Evolutionary conservation across 306 rosid genomes (phyloP), one percentile per base, ranked within the genome.

Genomic region (Geum urbanum): DNA sequence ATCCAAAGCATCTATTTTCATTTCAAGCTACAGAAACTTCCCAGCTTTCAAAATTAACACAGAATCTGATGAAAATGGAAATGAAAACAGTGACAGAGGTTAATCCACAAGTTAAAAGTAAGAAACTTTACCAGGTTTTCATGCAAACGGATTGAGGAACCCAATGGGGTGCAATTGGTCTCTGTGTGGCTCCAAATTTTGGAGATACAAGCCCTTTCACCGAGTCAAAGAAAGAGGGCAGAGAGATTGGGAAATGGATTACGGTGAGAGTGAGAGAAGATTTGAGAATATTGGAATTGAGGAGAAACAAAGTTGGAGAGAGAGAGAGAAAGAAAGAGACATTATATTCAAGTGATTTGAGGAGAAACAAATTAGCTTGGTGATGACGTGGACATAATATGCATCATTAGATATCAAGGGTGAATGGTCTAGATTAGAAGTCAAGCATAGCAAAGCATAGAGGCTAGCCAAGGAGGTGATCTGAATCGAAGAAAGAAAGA

Each of bases 191-290:
- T 84, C 75, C 68, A 86, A 32, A 32, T 78, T 75, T 81, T 61
- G 79, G 78, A 71, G 70, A 78, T 63, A 79, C 47, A 74, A 72
- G 35, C 74, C 74, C n/a, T n/a, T 70, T 69, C 52, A 35, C 67
- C 76, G 63, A 80, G 96, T 90, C 92, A 87, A 90, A 60, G 20
- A 41, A 41, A 87, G 85, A 91, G 85, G 83, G 95, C 84, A 82
- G 37, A 82, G 37, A 82, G 86, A 78, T 84, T 61, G 88, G 81
- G 65, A 81, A 81, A 80, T 79, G 78, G 66, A 61, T 43, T 19
- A 22, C 5, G 39, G 69, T 1, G 78, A 69, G 81, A 76, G 55
- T 43, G 16, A 47, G 82, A 58, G 87, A 77, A 75, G 66, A 77
- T 66, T 66, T 73, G 77, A 71, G 78, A 53, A 63, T 76, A 74